Evolutionary conservation across 2,329 filamentous ascomycete genomes (phyloP).

Genomic region (Colletotrichum noveboracense): DNA sequence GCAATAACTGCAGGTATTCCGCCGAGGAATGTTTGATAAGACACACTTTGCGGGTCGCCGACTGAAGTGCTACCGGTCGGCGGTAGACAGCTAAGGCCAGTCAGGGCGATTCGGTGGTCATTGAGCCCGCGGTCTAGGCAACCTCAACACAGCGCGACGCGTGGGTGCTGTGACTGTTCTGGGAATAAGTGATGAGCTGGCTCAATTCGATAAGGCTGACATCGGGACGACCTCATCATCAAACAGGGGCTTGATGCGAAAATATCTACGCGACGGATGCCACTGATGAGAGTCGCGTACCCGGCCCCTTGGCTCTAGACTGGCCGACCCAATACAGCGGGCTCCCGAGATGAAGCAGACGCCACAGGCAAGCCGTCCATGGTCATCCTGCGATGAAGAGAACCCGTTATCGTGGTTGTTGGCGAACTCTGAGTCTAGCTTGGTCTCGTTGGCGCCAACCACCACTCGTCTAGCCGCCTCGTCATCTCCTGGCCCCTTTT

Average conservation of each 20-base stretch:
- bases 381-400: neutral
- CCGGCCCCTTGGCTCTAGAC: neutral
- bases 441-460: neutral
- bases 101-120: accelerated
- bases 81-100: neutral
- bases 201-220: neutral
- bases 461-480: neutral
- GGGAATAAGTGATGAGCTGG: neutral
- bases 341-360: neutral
- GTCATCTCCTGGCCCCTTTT: neutral
- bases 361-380: constrained; percentile 11
- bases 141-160: neutral
- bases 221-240: neutral
- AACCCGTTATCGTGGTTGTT: neutral
- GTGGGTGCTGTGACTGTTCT: neutral
- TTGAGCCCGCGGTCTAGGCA: neutral
- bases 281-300: neutral
- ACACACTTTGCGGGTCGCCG: neutral
- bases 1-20: neutral
- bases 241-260: neutral
- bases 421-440: neutral
- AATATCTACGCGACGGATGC: neutral
- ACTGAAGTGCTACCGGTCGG: neutral
- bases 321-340: neutral
- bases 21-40: neutral